Percentiles rank a stretch among this genome's conserved stretches.
Evolutionary conservation across 495 filamentous ascomycete species (phyloP).

Genomic region (Trichocladium uniseriatum): DNA sequence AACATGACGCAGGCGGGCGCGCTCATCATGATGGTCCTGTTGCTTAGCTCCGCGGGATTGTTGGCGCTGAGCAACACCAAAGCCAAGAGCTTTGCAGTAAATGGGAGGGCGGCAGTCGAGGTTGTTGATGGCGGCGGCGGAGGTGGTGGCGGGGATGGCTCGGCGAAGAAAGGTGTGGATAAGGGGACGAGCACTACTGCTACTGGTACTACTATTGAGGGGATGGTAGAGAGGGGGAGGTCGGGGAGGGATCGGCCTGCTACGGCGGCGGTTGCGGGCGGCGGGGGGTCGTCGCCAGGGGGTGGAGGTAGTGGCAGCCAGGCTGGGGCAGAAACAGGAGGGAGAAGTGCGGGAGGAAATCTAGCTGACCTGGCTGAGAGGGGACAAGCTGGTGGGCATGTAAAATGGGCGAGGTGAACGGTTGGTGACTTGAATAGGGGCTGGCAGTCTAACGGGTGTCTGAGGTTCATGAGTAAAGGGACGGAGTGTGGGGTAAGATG

Average conservation of each 20-base stretch:
- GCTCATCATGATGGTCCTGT: slow-evolving; percentile 39
- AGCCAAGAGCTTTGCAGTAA: slow-evolving; percentile 32
- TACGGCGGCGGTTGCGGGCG: no score
- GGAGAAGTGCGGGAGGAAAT: slow-evolving; percentile 1
- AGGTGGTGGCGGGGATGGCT: background rate
- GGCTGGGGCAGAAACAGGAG: no score
- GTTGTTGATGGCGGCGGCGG: background rate
- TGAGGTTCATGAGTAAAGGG: no score
- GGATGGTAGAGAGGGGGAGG: no score
- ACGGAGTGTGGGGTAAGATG: no score
- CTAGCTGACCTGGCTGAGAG: slow-evolving; percentile 1
- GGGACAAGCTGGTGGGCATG: background rate
- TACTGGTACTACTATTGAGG: no score
- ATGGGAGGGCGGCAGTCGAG: slow-evolving; percentile 19
- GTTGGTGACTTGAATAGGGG: background rate
- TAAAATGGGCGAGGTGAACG: background rate
- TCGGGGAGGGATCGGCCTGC: no score
- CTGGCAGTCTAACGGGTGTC: no score
- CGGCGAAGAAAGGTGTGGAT: no score
- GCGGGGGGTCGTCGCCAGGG: no score
- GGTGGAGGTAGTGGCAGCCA: no score
- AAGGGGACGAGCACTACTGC: no score
- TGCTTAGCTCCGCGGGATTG: slow-evolving; percentile 41
- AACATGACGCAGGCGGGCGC: slow-evolving; percentile 43
- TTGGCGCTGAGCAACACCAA: slow-evolving; percentile 44